Conservation (phyloP, 2,329 filamentous ascomycete species). For the Ophiostoma triangulosporum region DNA sequence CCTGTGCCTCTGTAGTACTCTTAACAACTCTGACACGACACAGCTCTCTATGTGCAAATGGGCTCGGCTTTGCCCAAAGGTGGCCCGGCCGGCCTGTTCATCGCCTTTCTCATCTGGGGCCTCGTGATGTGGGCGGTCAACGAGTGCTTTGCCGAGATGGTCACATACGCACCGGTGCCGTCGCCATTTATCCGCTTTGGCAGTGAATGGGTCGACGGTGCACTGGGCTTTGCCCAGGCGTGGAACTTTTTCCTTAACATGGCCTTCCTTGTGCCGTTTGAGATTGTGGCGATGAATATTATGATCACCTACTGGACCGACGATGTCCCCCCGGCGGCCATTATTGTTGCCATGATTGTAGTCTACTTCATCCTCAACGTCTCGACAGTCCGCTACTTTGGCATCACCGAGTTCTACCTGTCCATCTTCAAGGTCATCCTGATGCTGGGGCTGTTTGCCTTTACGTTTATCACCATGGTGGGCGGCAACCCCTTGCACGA, state of each 20-base stretch:
- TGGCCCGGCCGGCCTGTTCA: slow-evolving; percentile 43
- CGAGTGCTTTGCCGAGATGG: slow-evolving; percentile 55
- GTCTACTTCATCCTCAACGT: slow-evolving; percentile 7
- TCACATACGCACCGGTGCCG: slow-evolving; percentile 61
- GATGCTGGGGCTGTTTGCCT: slow-evolving; percentile 36
- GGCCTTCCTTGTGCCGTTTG: slow-evolving; percentile 29
- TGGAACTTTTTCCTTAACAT: slow-evolving; percentile 39
- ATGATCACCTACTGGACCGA: slow-evolving; percentile 43
- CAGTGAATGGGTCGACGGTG: slow-evolving; percentile 25
- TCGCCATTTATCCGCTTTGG: slow-evolving; percentile 66
- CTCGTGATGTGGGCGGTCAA: slow-evolving; percentile 43
- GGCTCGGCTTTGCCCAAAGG: slow-evolving; percentile 44
- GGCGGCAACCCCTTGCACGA: slow-evolving; percentile 20
- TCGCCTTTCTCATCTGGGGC: slow-evolving; percentile 46
- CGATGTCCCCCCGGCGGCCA: slow-evolving; percentile 24
- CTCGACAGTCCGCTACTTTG: slow-evolving; percentile 9
- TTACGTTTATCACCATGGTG: slow-evolving; percentile 32
- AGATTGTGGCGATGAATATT: slow-evolving; percentile 47
- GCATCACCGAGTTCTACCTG: slow-evolving; percentile 12
- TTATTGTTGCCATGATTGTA: slow-evolving; percentile 10
- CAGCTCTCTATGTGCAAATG: slow-evolving; percentile 44
- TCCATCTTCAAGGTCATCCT: slow-evolving; percentile 30
- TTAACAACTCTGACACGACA: background rate
- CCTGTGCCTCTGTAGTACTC: background rate
- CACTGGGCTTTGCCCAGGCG: slow-evolving; percentile 32